Conservation (phyloP, 805 yeast genomes). For the Kuraishia hungarica region DNA sequence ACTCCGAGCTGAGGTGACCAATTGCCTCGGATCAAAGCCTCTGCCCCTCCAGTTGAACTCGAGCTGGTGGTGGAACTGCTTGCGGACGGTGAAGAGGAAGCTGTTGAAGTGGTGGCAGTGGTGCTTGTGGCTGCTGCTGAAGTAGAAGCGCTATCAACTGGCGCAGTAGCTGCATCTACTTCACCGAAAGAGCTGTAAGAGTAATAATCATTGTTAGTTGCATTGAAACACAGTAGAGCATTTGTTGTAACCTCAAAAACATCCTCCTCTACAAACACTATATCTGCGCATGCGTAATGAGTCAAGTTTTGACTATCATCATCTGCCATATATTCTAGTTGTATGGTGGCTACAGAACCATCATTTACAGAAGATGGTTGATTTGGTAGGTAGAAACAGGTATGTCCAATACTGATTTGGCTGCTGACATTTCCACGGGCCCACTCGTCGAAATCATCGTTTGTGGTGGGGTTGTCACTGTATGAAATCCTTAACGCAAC, state of each 20-base stretch:
- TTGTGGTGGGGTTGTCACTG: conserved; percentile 26
- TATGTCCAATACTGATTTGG: conserved; percentile 34
- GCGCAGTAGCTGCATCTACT: conserved; percentile 6
- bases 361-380: conserved; percentile 24
- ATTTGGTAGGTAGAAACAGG: conserved; percentile 37
- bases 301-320: conserved; percentile 29
- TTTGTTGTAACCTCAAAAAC: conserved; percentile 25
- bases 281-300: conserved; percentile 37
- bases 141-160: conserved; percentile 7
- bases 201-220: conserved; percentile 29
- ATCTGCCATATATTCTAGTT: conserved; percentile 35
- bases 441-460: conserved; percentile 31
- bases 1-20: background rate
- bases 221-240: conserved; percentile 32
- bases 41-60: conserved; percentile 6
- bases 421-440: conserved; percentile 28
- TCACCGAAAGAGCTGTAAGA: conserved; percentile 18
- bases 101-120: conserved; percentile 10
- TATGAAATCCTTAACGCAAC: conserved; percentile 32
- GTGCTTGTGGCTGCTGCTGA: conserved; percentile 8
- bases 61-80: conserved; percentile 7
- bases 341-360: conserved; percentile 36
- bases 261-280: conserved; percentile 31
- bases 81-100: conserved; percentile 9
- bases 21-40: background rate